phyloP scores from a whole-genome alignment of 2,329 filamentous ascomycete species.

The Arthrinium phaeospermum region DNA sequence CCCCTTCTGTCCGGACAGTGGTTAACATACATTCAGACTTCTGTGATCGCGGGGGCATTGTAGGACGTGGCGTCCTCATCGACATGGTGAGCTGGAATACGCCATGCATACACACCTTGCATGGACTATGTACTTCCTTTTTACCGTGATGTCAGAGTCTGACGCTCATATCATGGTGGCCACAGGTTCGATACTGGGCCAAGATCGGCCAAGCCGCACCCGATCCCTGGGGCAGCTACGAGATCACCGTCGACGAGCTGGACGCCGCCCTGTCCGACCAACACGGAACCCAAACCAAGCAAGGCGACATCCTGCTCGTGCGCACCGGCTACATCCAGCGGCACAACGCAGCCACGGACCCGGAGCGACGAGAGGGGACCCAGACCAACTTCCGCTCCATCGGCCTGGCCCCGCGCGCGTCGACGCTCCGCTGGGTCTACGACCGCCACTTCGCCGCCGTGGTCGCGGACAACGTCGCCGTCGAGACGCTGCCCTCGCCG shows the following conservation, averaged over 20 bases:
- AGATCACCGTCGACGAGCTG: constrained; percentile 5
- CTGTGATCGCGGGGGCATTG: constrained; percentile 19
- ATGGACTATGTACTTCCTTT: background rate
- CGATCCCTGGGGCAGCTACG: constrained; percentile 19
- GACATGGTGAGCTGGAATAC: constrained; percentile 19
- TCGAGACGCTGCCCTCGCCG: constrained; percentile 40
- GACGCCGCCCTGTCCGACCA: background rate
- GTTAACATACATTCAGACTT: background rate
- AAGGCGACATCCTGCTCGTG: constrained; percentile 15
- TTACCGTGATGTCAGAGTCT: background rate
- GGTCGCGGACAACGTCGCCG: constrained; percentile 45
- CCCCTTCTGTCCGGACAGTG: background rate
- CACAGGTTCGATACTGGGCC: constrained; percentile 6
- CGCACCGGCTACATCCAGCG: constrained; percentile 29
- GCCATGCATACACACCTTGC: background rate
- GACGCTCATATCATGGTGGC: background rate
- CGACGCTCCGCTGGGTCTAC: constrained; percentile 49
- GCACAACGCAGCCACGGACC: constrained; percentile 27
- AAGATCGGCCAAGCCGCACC: constrained; percentile 6
- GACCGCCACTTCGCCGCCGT: constrained; percentile 47
- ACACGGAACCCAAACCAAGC: background rate
- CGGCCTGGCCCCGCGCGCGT: constrained; percentile 43
- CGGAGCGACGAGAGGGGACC: constrained; percentile 24
- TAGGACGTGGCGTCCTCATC: constrained; percentile 19
- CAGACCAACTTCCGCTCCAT: constrained; percentile 26